A percentile compares a stretch with the other conserved stretches of the same genome.
These are phyloP conservation scores for Stevia rebaudiana DNA, from an alignment of 140 eudicot genomes.

Conservation along the genomic window DNA sequence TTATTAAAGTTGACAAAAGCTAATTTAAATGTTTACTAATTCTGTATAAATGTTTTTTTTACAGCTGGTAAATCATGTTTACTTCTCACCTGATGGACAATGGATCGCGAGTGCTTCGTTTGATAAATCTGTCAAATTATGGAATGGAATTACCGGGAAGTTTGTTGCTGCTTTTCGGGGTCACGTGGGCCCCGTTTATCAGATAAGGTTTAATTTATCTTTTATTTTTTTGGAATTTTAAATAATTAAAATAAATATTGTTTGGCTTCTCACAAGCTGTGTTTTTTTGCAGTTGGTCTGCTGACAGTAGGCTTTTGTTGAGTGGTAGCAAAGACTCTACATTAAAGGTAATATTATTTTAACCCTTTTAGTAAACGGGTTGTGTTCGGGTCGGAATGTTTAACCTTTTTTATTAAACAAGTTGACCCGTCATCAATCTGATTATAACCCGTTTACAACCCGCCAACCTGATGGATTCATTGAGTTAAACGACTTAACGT, in stretches of 20 bases:
- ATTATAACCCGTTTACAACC: too few species aligned
- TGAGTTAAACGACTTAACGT: too few species aligned
- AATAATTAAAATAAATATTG: too few species aligned
- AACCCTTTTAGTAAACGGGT: too few species aligned
- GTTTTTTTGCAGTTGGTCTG: conserved; percentile 82
- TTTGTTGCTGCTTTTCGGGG: conserved; percentile 92
- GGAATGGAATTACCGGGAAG: conserved; percentile 91
- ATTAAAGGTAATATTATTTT: conserved; percentile 47
- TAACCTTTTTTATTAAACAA: too few species aligned
- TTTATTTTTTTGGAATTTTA: not conserved
- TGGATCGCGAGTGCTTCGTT: conserved; percentile 98
- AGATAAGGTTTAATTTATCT: conserved; percentile 60
- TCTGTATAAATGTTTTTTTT: not conserved
- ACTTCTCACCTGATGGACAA: conserved; percentile 92
- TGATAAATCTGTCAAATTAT: conserved; percentile 87
- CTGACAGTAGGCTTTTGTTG: conserved; percentile 94
- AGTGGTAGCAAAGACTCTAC: conserved; percentile 99
- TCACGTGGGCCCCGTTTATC: conserved; percentile 97
- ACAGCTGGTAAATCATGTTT: conserved; percentile 95
- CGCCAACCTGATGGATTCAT: too few species aligned
- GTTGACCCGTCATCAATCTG: too few species aligned
- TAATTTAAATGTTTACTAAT: not conserved
- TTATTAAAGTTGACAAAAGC: too few species aligned
- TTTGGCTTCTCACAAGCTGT: conserved; percentile 9
- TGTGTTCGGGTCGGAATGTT: too few species aligned